Evolutionary conservation across 345 rosid genomes (phyloP).

Genomic region (Hibiscus trionum): DNA sequence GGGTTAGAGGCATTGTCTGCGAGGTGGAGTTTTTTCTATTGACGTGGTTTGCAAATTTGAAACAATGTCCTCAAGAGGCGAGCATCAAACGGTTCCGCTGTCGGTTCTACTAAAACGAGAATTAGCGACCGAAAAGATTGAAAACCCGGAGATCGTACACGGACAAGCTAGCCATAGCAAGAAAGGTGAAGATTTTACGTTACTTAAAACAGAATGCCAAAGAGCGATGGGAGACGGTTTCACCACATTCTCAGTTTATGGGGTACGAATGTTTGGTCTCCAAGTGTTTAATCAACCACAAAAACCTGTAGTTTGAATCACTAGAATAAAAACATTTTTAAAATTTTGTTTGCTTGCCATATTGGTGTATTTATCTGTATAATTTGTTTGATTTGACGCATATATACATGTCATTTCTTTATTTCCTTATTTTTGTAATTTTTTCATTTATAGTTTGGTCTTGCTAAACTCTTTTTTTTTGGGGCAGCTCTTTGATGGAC

Average conservation of each 20-base stretch:
- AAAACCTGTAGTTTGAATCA: background rate
- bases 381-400: background rate
- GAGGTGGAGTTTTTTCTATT: constrained; percentile 4
- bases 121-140: constrained; percentile 71
- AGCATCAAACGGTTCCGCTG: constrained; percentile 83
- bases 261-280: constrained; percentile 38
- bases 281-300: background rate
- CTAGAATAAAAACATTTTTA: background rate
- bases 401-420: background rate
- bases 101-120: constrained; percentile 87
- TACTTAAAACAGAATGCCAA: constrained; percentile 74
- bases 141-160: constrained; percentile 67
- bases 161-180: constrained; percentile 89
- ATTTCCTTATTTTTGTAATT: background rate
- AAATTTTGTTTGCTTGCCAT: background rate
- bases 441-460: background rate
- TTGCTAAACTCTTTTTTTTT: constrained; percentile 2
- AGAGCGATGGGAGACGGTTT: constrained; percentile 76
- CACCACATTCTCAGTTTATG: constrained; percentile 70
- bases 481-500: constrained; percentile 96
- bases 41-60: background rate
- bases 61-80: constrained; percentile 51
- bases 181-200: constrained; percentile 88
- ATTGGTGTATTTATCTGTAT: background rate
- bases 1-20: constrained; percentile 16